Evolutionary conservation across 2,329 filamentous ascomycete species (phyloP).

Genomic region (Fusarium papillatum): DNA sequence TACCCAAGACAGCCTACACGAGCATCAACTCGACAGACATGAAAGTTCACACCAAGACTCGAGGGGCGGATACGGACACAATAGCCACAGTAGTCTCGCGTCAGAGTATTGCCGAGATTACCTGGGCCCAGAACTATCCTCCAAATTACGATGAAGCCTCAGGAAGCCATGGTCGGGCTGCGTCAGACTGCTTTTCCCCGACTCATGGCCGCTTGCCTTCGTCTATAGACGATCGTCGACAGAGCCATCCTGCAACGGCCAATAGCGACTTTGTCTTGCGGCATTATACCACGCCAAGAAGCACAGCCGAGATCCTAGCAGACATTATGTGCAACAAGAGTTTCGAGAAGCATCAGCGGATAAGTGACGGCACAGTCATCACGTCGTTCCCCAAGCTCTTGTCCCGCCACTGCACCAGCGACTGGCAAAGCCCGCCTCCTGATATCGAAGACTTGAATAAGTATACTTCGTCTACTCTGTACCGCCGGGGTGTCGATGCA

Average conservation of each 20-base stretch:
- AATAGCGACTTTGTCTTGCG: slow-evolving; percentile 32
- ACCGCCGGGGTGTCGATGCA: slow-evolving; percentile 49
- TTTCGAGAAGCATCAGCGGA: slow-evolving; percentile 24
- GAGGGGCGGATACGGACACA: slow-evolving; percentile 29
- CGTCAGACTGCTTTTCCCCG: slow-evolving; percentile 39
- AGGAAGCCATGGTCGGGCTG: slow-evolving; percentile 19
- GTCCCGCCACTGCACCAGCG: slow-evolving; percentile 48
- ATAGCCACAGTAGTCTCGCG: slow-evolving; percentile 47
- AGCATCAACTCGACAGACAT: slow-evolving; percentile 37
- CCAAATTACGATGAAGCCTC: slow-evolving; percentile 2
- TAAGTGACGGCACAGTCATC: slow-evolving; percentile 43
- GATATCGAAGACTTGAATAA: slow-evolving; percentile 29
- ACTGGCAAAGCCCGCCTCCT: slow-evolving; percentile 46
- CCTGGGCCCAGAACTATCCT: slow-evolving; percentile 41
- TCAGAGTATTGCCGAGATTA: slow-evolving; percentile 47
- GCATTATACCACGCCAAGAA: slow-evolving; percentile 37
- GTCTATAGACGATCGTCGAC: slow-evolving; percentile 24
- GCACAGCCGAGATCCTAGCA: slow-evolving; percentile 33
- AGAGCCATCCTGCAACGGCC: slow-evolving; percentile 17
- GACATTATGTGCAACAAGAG: slow-evolving; percentile 36
- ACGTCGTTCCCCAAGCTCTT: slow-evolving; percentile 51
- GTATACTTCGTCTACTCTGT: slow-evolving; percentile 31
- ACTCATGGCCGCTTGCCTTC: slow-evolving; percentile 19
- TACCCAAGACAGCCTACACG: slow-evolving; percentile 49
- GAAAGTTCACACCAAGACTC: slow-evolving; percentile 37